Base-by-base conservation (phyloP, 2,329 filamentous ascomycete species). In the Ambrosiella cleistominuta region DNA sequence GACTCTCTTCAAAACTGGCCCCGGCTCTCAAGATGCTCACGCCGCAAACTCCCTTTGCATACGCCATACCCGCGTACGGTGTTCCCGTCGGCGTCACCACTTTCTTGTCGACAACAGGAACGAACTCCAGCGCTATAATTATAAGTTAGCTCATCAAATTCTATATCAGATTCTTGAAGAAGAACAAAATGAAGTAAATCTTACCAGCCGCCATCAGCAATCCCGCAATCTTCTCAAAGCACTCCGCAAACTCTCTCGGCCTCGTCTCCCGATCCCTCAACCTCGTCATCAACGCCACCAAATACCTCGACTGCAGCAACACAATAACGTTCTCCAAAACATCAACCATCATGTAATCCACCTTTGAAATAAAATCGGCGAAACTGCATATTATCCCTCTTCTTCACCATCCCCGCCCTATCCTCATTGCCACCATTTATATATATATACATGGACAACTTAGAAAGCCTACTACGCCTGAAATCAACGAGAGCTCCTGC, bases 21-120 rank as follows among this genome's bases (percentile, higher is more conserved):
- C 67, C 67, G 2, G 67, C 67, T 2, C 67, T 63, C 6, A 69
- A 61, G 39, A 69, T 67, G 52, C 66, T 68, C 37, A 68, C 64
- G 8, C 67, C 67, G 54, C 67, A 68, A 1, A 69, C 63, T n/a
- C 52, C 52, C 4, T 12, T 13, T 12, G 37, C 52, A 12, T 62
- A 62, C 7, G 54, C 12, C 12, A 56, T 6, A 13, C 63, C 62
- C 2, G 47, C 42, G 45, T 62, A 63, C 9, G 36, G 13, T 7
- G 45, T 53, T 6, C 58, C 60, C 17, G 62, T 64, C 7, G 63
- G 63, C n/a, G 61, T 62, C 12, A 8, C 47, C 27, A 64, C 57
- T 7, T 57, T 38, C 7, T 38, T n/a, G 8, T 49, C 19, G 44
- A 62, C 60, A 7, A 47, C 45, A 37, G 61, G 61, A 1, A 63